Percentiles rank a stretch among this genome's conserved stretches.
Evolutionary conservation across 129 eudicot species (phyloP).

Genomic region (Sambucus nigra): DNA sequence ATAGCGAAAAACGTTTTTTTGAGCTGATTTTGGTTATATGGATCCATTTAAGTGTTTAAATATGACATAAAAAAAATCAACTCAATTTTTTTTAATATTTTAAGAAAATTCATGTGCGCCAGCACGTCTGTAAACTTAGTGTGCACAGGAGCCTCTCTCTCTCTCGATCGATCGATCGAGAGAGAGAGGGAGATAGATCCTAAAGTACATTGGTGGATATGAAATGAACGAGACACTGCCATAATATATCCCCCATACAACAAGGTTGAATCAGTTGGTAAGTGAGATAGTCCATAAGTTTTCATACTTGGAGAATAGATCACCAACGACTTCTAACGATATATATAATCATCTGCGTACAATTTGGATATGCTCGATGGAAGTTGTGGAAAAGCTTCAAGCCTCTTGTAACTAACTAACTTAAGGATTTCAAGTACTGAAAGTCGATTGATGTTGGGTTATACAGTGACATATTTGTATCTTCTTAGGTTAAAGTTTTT

Average conservation of each 20-base stretch:
- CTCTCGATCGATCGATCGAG: too few relatives aligned
- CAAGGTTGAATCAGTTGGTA: neutral
- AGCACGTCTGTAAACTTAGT: too few relatives aligned
- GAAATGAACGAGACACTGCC: neutral
- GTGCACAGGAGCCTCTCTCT: too few relatives aligned
- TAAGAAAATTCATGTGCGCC: too few relatives aligned
- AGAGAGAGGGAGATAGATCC: neutral
- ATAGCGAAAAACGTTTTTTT: too few relatives aligned
- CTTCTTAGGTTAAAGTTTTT: conserved; percentile 29
- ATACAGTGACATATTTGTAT: conserved; percentile 21
- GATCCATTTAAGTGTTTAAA: too few relatives aligned
- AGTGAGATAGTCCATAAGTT: neutral
- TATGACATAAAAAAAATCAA: too few relatives aligned
- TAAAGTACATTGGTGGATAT: too few relatives aligned
- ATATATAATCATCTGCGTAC: neutral
- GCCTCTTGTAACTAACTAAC: conserved; percentile 32
- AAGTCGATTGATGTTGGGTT: conserved; percentile 14
- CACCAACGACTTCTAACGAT: neutral
- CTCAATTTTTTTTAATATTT: too few relatives aligned
- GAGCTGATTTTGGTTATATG: too few relatives aligned
- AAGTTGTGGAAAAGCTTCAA: conserved; percentile 30
- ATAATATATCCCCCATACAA: neutral
- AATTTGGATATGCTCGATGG: conserved; percentile 21
- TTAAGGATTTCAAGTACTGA: conserved; percentile 26
- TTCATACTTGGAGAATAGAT: neutral